Evolutionary conservation across 495 filamentous ascomycete genomes (phyloP).

Genomic region (Podospora comata): DNA sequence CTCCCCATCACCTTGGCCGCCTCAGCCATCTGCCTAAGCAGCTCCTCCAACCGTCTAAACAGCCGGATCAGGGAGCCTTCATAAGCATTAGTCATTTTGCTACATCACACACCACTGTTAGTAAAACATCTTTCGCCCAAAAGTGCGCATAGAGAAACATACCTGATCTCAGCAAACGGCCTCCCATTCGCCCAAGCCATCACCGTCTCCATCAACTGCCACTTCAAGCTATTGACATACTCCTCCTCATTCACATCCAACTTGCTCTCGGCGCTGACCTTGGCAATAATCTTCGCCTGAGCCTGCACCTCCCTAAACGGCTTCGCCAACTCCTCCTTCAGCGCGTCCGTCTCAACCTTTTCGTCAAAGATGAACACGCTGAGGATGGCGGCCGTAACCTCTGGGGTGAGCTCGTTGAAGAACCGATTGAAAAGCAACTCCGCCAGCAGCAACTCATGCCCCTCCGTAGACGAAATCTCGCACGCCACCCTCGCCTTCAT

Average conservation of each 20-base stretch:
- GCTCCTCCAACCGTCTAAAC: slow-evolving; percentile 91
- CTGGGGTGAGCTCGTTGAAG: slow-evolving; percentile 91
- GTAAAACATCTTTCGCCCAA: slow-evolving; percentile 19
- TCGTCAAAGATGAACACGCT: slow-evolving; percentile 97
- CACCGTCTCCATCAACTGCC: slow-evolving; percentile 93
- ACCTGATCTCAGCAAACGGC: slow-evolving; percentile 94
- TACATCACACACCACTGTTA: slow-evolving; percentile 34
- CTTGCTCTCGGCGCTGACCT: slow-evolving; percentile 91
- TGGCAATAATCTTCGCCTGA: slow-evolving; percentile 81
- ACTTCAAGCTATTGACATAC: slow-evolving; percentile 82
- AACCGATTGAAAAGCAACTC: slow-evolving; percentile 95
- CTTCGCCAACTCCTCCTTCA: slow-evolving; percentile 81
- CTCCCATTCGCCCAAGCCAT: slow-evolving; percentile 90
- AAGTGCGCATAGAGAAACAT: slow-evolving; percentile 36
- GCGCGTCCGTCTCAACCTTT: slow-evolving; percentile 68
- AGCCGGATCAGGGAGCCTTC: slow-evolving; percentile 94
- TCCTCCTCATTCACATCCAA: slow-evolving; percentile 87
- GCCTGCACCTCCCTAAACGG: slow-evolving; percentile 80
- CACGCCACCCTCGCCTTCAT: slow-evolving; percentile 95
- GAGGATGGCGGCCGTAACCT: slow-evolving; percentile 77
- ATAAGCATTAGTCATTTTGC: slow-evolving; percentile 98
- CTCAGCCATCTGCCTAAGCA: slow-evolving; percentile 96
- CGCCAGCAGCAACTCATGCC: slow-evolving; percentile 78
- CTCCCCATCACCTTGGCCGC: slow-evolving; percentile 96
- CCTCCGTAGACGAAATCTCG: slow-evolving; percentile 87